Base-by-base conservation (phyloP, 495 filamentous ascomycete genomes). In the Penicillium arizonense region DNA sequence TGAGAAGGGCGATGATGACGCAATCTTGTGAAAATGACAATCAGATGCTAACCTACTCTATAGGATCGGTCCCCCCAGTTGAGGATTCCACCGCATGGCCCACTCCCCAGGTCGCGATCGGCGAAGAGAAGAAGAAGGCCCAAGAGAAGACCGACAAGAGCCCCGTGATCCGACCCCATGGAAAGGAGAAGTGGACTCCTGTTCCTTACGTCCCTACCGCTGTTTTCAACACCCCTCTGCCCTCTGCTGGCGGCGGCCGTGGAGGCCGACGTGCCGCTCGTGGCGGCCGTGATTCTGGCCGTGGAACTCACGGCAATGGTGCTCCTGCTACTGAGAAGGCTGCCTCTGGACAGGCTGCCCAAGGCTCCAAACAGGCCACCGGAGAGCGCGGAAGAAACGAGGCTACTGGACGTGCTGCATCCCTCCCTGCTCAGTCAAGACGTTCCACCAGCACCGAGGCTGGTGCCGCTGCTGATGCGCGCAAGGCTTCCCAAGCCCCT, bases 71-170 rank as follows among this genome's bases (percentile, higher is more conserved):
- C 37, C 76, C 79, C 42, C 76, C 78, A 4, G 87, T 87, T 33
- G 87, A 81, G 45, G 90, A 96, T 69, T 77, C 87, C 35, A 75
- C 81, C 26, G 84, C 84, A 26, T 98, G 94, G 94, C 94, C 94
- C 16, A 96, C 94, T 8, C 91, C 91, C 1, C 87, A 96, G 49
- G 85, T 80, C 39, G 89, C 87, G 3, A 78, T 87, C 30, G 84
- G 84, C 35, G 83, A 87, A 53, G 86, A 88, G 53, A 86, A 86
- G 73, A 89, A 84, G 59, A 88, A 89, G 61, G 52, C 72, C 6
- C 82, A 87, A 28, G 81, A 82, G 37, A 78, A 84, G 63, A 64
- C 65, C 3, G 87, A 87, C 35, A 81, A 82, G 65, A 82, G 57
- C 59, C 70, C 67, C 57, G 72, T 44, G 50, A 75, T 66, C 59